phyloP scores from a whole-genome alignment of 139 green algal genomes.

The Chlamydomonas applanata region DNA sequence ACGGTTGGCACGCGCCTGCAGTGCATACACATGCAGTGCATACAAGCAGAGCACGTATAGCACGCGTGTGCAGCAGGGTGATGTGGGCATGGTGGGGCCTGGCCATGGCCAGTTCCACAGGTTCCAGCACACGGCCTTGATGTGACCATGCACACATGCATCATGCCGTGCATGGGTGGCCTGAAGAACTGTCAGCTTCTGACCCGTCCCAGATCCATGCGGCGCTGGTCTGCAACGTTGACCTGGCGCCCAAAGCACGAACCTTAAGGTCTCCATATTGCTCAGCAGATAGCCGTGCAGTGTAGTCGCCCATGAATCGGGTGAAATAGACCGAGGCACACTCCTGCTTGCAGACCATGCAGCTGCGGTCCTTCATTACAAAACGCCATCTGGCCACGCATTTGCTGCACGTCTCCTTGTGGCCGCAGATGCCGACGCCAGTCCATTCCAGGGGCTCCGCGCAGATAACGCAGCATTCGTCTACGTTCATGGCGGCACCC shows the following conservation, averaged over 20 bases:
- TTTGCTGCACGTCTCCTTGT: slow-evolving; percentile 85
- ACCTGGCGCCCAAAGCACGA: too few relatives aligned
- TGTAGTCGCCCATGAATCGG: slow-evolving; percentile 75
- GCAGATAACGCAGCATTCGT: slow-evolving; percentile 59
- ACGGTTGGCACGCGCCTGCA: slow-evolving; percentile 35
- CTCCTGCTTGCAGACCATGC: slow-evolving; percentile 82
- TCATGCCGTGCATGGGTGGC: background rate
- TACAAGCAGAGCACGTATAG: background rate
- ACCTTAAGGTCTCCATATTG: slow-evolving; percentile 66
- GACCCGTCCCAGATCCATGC: too few relatives aligned
- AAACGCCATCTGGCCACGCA: slow-evolving; percentile 64
- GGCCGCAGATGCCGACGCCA: slow-evolving; percentile 77
- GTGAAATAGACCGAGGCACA: slow-evolving; percentile 68
- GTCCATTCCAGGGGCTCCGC: slow-evolving; percentile 83
- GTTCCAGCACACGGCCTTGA: too few relatives aligned
- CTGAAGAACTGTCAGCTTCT: background rate
- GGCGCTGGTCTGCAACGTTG: too few relatives aligned
- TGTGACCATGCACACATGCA: background rate
- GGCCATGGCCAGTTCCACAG: too few relatives aligned
- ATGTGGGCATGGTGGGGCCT: background rate
- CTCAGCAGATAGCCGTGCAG: slow-evolving; percentile 45
- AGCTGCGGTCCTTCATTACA: slow-evolving; percentile 72
- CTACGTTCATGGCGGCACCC: background rate
- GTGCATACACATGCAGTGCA: background rate
- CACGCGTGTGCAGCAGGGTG: background rate